These are phyloP conservation scores for Prosopis cineraria DNA, from an alignment of 306 rosid species.

Conservation along the genomic window DNA sequence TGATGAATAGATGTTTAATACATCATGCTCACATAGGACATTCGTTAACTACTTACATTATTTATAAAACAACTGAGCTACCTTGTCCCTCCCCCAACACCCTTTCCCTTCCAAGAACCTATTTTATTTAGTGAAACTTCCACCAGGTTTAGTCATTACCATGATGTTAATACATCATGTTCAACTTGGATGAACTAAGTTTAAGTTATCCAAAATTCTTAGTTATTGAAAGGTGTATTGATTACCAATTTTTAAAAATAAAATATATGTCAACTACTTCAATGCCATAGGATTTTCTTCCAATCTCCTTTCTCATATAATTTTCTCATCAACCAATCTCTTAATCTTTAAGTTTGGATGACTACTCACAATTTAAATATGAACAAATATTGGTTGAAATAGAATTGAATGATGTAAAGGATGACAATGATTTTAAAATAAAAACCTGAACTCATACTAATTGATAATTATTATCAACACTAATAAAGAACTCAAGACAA, in stretches of 20 bases:
- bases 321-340: background rate
- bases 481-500: constrained; percentile 20
- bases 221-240: background rate
- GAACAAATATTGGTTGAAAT: background rate
- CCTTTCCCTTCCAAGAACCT: background rate
- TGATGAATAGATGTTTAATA: background rate
- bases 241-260: background rate
- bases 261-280: no score
- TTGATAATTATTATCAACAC: no score
- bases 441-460: constrained; percentile 26
- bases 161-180: background rate
- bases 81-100: background rate
- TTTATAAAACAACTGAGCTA: background rate
- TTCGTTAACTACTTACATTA: background rate
- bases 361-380: background rate
- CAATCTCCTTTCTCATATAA: background rate
- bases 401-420: background rate
- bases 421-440: constrained; percentile 15
- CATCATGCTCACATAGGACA: background rate
- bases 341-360: background rate
- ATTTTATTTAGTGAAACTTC: background rate
- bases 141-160: background rate
- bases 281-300: background rate
- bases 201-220: background rate
- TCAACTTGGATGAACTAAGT: background rate